Evolutionary conservation across 371 early-diverging fungal species (phyloP).

Genomic region (Lichtheimia ornata): DNA sequence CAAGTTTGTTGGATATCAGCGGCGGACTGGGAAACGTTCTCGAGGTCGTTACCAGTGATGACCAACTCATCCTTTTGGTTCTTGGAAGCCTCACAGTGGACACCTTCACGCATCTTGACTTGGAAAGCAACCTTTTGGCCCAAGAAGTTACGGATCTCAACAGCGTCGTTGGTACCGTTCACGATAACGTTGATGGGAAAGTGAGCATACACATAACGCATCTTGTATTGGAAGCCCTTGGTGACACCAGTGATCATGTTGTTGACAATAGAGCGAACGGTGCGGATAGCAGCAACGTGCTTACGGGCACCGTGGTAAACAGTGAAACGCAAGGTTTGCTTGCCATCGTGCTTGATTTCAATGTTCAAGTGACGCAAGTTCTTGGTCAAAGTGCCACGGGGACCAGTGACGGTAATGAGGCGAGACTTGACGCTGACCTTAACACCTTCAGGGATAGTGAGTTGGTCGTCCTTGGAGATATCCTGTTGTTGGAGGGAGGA

Average conservation of each 20-base stretch:
- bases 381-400: slow-evolving; percentile 90
- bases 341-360: slow-evolving; percentile 77
- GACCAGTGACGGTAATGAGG: slow-evolving; percentile 76
- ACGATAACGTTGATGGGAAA: slow-evolving; percentile 99
- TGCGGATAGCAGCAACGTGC: slow-evolving; percentile 98
- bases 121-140: slow-evolving; percentile 97
- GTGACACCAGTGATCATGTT: slow-evolving; percentile 43
- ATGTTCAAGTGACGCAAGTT: slow-evolving; percentile 95
- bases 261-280: slow-evolving; percentile 83
- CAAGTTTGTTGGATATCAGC: slow-evolving; percentile 81
- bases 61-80: slow-evolving; percentile 97
- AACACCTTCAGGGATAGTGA: slow-evolving; percentile 80
- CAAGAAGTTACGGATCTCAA: slow-evolving; percentile 99
- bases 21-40: slow-evolving; percentile 97
- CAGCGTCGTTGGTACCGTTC: slow-evolving; percentile 75
- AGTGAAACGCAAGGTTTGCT: slow-evolving; percentile 75
- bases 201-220: slow-evolving; percentile 99
- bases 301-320: slow-evolving; percentile 99
- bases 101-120: slow-evolving; percentile 93
- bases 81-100: slow-evolving; percentile 81
- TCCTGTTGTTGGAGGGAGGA: slow-evolving; percentile 43
- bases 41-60: slow-evolving; percentile 95
- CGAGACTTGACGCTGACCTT: slow-evolving; percentile 80
- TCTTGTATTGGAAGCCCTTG: slow-evolving; percentile 97
- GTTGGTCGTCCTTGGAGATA: slow-evolving; percentile 82